Conservation (phyloP, 1,284 basidiomycete species). For the Thecaphora frezii region DNA sequence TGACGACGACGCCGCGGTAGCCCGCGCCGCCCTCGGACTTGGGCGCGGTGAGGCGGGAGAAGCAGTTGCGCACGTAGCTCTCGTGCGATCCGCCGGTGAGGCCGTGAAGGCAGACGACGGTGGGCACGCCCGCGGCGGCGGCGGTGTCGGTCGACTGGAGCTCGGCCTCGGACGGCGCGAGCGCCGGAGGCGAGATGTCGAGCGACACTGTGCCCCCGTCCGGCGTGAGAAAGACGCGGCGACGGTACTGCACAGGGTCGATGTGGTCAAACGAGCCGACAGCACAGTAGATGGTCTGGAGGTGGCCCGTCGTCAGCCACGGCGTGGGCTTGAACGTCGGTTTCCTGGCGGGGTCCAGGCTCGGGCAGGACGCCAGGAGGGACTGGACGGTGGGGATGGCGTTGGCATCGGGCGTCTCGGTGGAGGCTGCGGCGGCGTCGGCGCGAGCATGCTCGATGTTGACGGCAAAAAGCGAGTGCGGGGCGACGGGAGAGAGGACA, state of each 20-base stretch:
- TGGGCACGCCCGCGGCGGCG: constrained; percentile 28
- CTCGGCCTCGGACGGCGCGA: constrained; percentile 25
- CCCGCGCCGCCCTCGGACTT: constrained; percentile 62
- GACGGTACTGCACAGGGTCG: constrained; percentile 48
- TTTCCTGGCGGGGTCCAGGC: constrained; percentile 21
- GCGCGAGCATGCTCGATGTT: constrained; percentile 33
- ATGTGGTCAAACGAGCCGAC: constrained; percentile 36
- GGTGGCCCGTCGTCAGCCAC: constrained; percentile 47
- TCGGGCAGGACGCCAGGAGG: constrained; percentile 22
- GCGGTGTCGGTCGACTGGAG: constrained; percentile 10
- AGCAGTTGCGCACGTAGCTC: constrained; percentile 52
- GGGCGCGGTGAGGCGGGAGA: constrained; percentile 45
- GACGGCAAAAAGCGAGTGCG: constrained; percentile 30
- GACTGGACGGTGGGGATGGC: constrained; percentile 16
- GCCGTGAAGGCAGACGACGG: constrained; percentile 54
- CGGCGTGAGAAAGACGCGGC: constrained; percentile 48
- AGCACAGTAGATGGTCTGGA: constrained; percentile 55
- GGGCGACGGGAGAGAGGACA: constrained; percentile 27
- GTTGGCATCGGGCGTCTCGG: background rate
- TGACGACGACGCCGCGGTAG: constrained; percentile 61
- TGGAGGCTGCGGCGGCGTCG: background rate
- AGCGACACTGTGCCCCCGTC: constrained; percentile 54
- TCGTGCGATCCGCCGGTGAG: constrained; percentile 56
- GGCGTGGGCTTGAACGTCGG: constrained; percentile 27
- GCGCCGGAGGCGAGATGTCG: constrained; percentile 43